Evolutionary conservation across 805 yeast species (phyloP).

Genomic region (Jamesozyma hellenica): DNA sequence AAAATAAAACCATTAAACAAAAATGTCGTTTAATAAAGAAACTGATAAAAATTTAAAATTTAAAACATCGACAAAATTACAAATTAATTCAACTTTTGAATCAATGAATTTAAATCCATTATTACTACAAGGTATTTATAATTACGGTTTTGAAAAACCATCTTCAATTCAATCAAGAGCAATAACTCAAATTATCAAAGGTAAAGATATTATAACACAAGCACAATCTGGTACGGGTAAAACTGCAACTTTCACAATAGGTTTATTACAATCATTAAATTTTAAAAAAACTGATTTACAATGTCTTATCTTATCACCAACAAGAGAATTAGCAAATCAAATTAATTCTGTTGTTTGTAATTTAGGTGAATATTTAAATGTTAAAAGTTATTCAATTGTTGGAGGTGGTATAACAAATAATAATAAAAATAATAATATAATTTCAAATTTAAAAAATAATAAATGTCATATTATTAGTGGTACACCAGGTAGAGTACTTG

Average conservation of each 20-base stretch:
- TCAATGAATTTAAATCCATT: constrained; percentile 63
- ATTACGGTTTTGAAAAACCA: constrained; percentile 90
- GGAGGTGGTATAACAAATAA: constrained; percentile 46
- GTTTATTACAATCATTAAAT: constrained; percentile 81
- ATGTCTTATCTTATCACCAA: constrained; percentile 87
- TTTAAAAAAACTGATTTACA: constrained; percentile 64
- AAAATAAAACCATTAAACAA: background rate
- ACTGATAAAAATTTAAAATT: constrained; percentile 52
- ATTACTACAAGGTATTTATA: constrained; percentile 54
- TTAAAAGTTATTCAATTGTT: constrained; percentile 81
- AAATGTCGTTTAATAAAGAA: constrained; percentile 52
- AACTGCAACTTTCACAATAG: constrained; percentile 96
- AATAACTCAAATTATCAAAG: constrained; percentile 84
- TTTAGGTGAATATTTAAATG: constrained; percentile 79
- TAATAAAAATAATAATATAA: constrained; percentile 48
- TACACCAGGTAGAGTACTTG: constrained; percentile 92
- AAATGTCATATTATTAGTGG: constrained; percentile 93
- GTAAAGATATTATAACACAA: constrained; percentile 92
- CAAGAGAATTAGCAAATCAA: constrained; percentile 92
- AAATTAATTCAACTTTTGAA: constrained; percentile 53
- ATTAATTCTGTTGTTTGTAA: constrained; percentile 81
- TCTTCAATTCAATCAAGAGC: constrained; percentile 97
- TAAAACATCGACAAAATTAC: constrained; percentile 46
- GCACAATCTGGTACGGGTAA: constrained; percentile 99
- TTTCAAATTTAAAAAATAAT: constrained; percentile 52